phyloP scores from a whole-genome alignment of 495 filamentous ascomycete genomes.

The Aspergillus sclerotiicarbonarius region DNA sequence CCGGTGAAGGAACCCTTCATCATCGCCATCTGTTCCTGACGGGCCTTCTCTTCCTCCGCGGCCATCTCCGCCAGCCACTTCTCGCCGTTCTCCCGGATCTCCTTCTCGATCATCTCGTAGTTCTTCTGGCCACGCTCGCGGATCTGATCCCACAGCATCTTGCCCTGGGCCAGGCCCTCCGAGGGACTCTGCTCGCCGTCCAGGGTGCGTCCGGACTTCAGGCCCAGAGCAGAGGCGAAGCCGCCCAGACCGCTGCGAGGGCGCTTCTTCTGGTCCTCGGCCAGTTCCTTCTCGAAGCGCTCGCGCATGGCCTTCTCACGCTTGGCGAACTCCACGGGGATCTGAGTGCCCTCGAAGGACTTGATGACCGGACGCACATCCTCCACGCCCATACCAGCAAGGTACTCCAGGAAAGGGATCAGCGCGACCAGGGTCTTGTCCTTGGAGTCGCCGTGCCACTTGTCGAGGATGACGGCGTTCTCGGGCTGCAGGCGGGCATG shows the following conservation, averaged over 20 bases:
- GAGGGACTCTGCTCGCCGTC: slow-evolving; percentile 67
- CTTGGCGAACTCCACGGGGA: slow-evolving; percentile 82
- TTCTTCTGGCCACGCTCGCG: slow-evolving; percentile 86
- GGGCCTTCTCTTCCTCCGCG: slow-evolving; percentile 75
- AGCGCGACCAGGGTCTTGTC: slow-evolving; percentile 82
- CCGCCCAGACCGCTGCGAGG: slow-evolving; percentile 56
- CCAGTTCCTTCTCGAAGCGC: slow-evolving; percentile 73
- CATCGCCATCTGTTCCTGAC: slow-evolving; percentile 85
- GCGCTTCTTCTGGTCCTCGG: slow-evolving; percentile 64
- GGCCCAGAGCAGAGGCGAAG: slow-evolving; percentile 67
- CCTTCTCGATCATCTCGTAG: slow-evolving; percentile 82
- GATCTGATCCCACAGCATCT: slow-evolving; percentile 92
- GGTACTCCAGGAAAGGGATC: slow-evolving; percentile 94
- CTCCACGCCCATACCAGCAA: slow-evolving; percentile 84
- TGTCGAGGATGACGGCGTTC: slow-evolving; percentile 87
- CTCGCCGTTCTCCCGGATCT: slow-evolving; percentile 88
- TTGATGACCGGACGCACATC: slow-evolving; percentile 84
- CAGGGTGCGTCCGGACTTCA: slow-evolving; percentile 57
- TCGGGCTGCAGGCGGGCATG: slow-evolving; percentile 85
- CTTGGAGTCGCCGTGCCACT: slow-evolving; percentile 79
- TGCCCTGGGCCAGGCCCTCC: slow-evolving; percentile 78
- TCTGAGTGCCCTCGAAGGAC: slow-evolving; percentile 81
- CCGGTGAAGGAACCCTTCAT: slow-evolving; percentile 68
- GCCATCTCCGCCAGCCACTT: slow-evolving; percentile 93
- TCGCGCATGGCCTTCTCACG: slow-evolving; percentile 82